Evolutionary conservation across 2,329 filamentous ascomycete genomes (phyloP).

Genomic region (Nakataea oryzae): DNA sequence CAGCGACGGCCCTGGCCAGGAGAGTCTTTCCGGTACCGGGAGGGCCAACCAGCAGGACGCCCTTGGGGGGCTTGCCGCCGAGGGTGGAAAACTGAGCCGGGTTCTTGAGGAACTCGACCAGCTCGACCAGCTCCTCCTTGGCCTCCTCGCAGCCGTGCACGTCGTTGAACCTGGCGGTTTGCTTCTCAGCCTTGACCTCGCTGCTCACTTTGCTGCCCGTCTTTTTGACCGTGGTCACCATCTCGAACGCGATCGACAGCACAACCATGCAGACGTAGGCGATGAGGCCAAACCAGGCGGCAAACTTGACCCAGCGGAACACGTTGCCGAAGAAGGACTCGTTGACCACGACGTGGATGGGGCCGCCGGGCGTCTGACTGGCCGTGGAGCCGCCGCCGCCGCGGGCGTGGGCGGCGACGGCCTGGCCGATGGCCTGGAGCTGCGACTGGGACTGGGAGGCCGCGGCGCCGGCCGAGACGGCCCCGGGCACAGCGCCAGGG

Average conservation of each 20-base stretch:
- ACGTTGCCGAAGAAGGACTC: conserved; percentile 70
- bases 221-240: conserved; percentile 68
- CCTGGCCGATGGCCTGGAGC: conserved; percentile 71
- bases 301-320: conserved; percentile 87
- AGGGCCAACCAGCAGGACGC: conserved; percentile 87
- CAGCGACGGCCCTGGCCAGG: conserved; percentile 87
- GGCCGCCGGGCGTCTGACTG: conserved; percentile 45
- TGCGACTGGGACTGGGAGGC: conserved; percentile 33
- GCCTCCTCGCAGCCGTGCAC: conserved; percentile 97
- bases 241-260: conserved; percentile 75
- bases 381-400: conserved; percentile 55
- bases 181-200: conserved; percentile 77
- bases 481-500: neutral
- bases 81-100: conserved; percentile 89
- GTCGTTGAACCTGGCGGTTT: conserved; percentile 83
- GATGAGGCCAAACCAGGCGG: conserved; percentile 67
- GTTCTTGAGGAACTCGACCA: conserved; percentile 91
- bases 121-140: conserved; percentile 93
- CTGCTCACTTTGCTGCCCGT: conserved; percentile 47
- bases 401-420: conserved; percentile 60
- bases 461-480: conserved; percentile 12
- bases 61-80: conserved; percentile 93
- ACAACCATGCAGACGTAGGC: conserved; percentile 71
- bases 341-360: conserved; percentile 93
- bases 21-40: conserved; percentile 97